A percentile compares a stretch with the other conserved stretches of the same genome.
phyloP scores from a whole-genome alignment of 495 filamentous ascomycete species.

The Podospora pseudopauciseta region DNA sequence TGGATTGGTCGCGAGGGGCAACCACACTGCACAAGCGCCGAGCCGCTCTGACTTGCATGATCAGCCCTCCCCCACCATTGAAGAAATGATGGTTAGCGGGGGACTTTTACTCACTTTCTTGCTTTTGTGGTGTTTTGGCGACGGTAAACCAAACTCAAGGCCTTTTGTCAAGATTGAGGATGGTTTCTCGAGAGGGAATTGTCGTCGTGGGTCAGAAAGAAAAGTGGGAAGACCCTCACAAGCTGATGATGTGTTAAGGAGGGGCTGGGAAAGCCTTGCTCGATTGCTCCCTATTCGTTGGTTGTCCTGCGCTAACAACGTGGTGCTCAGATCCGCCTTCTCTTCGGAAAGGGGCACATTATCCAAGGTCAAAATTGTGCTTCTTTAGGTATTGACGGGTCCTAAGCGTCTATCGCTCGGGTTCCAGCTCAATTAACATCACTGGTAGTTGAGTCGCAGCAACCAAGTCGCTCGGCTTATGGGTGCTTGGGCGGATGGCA shows the following conservation, averaged over 20 bases:
- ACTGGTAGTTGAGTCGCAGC: too few species aligned
- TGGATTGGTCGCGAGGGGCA: slow-evolving; percentile 1
- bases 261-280: background rate
- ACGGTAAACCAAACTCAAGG: background rate
- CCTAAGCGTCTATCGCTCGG: too few species aligned
- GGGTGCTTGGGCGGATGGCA: too few species aligned
- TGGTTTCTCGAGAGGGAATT: background rate
- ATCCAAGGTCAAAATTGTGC: background rate
- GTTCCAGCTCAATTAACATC: too few species aligned
- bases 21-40: background rate
- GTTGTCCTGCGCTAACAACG: background rate
- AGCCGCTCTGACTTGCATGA: slow-evolving; percentile 4
- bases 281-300: background rate
- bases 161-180: background rate
- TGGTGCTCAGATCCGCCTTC: too few species aligned
- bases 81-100: background rate
- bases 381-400: background rate
- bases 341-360: too few species aligned
- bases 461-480: too few species aligned
- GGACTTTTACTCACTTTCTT: background rate
- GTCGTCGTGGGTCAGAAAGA: background rate
- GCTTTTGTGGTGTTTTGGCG: background rate
- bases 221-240: background rate
- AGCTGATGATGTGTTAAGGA: background rate
- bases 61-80: background rate